Base-by-base conservation (phyloP, 371 early-diverging fungal species). In the Smittium culicis region DNA sequence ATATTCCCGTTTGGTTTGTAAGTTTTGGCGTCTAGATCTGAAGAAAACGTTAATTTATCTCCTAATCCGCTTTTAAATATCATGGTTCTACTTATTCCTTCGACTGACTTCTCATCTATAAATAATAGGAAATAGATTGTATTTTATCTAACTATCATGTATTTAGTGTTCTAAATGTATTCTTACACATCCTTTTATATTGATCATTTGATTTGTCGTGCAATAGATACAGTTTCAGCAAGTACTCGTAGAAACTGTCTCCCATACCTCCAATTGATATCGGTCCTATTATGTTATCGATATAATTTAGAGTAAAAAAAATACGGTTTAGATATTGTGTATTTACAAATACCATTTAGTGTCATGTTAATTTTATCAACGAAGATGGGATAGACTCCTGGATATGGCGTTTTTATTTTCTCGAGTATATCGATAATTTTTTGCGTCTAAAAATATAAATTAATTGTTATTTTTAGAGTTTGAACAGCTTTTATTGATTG, bases 221-320 rank as follows among this genome's bases (percentile, higher is more conserved):
- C 69, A 88, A 84, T 2, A 96, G 74, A 61, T 86, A 92, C 69
- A 89, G 91, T 74, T 96, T 96, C 34, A 88, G 80, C 59, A 92
- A 76, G 71, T 96, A 96, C 79, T 96, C 95, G 80, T 94, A 96
- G 75, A 92, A 96, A 68, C 90, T 89, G 69, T 96, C 95, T 0
- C 92, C 92, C 20, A 84, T 79, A 1, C 88, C 86, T 2, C 97
- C 94, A 27, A 93, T 83, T 14, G 72, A 74, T 68, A 81, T 88
- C 31, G 54, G 24, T 32, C 67, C 63, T 63, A 63, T 16, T 45
- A 63, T 20, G 25, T 14, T 3, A 25, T 16, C 25, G 5, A 5
- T 8, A 16, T n/a, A n/a, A n/a, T 20, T 20, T 16, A 14, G 27
- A 5, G 3, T 57, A 27, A 57, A 57, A 57, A 3, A 5, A 27